Percentiles rank a stretch among this genome's conserved stretches.
Evolutionary conservation across 2,329 filamentous ascomycete genomes (phyloP).

Genomic region (Colletotrichum kahawae): DNA sequence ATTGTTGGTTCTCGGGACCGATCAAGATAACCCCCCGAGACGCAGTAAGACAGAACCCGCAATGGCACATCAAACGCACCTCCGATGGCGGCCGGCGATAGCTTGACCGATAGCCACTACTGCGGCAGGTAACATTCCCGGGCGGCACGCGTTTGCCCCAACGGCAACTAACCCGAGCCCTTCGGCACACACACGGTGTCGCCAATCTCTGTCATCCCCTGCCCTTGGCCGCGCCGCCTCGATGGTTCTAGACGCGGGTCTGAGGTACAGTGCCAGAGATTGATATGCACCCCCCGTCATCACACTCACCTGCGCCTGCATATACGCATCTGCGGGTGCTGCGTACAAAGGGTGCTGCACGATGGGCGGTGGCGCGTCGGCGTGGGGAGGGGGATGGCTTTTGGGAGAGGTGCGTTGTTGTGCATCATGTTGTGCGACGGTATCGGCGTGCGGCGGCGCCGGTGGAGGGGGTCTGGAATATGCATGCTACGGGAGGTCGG

Average conservation of each 20-base stretch:
- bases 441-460: not conserved
- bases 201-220: not conserved
- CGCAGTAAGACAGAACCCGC: not conserved
- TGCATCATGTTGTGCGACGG: conserved; percentile 12
- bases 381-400: not conserved
- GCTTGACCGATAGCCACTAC: not conserved
- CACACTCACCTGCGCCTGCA: not conserved
- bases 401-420: not conserved
- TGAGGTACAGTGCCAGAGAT: not conserved
- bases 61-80: not conserved
- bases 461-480: not conserved
- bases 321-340: not conserved
- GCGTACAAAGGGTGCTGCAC: not conserved
- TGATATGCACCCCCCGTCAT: not conserved
- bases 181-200: not conserved
- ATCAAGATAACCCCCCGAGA: not conserved
- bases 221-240: not conserved
- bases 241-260: not conserved
- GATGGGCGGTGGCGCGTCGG: not conserved
- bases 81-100: not conserved
- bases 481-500: not conserved
- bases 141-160: not conserved
- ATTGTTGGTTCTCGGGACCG: not conserved
- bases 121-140: not conserved
- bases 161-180: not conserved